Percentiles rank a stretch among this genome's conserved stretches.
Evolutionary conservation across 2,329 filamentous ascomycete species (phyloP).

Genomic region (Chaetothyriales sp.): DNA sequence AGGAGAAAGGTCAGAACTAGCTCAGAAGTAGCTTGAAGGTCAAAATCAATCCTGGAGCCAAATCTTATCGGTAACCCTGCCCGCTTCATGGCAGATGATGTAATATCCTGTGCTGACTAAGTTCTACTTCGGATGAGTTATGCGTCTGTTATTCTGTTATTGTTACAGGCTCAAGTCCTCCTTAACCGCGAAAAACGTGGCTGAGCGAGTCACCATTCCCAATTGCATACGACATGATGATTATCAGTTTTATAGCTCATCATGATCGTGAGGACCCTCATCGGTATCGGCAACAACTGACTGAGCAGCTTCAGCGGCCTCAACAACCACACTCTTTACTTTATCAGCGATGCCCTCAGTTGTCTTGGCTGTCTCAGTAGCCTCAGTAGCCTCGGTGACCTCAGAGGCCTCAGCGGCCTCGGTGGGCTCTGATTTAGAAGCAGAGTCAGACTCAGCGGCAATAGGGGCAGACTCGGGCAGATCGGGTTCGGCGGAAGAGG

Average conservation of each 20-base stretch:
- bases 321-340: slow-evolving; percentile 44
- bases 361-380: slow-evolving; percentile 12
- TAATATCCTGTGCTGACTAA: too few species aligned
- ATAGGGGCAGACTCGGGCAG: slow-evolving; percentile 18
- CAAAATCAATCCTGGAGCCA: not conserved
- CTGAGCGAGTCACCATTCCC: not conserved
- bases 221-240: not conserved
- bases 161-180: too few species aligned
- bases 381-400: slow-evolving; percentile 19
- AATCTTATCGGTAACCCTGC: too few species aligned
- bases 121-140: too few species aligned
- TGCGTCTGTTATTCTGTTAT: too few species aligned
- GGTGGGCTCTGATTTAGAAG: not conserved
- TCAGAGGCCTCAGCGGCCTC: slow-evolving; percentile 42
- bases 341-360: slow-evolving; percentile 52
- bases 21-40: not conserved
- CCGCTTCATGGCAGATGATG: too few species aligned
- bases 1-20: not conserved
- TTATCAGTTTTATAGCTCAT: slow-evolving; percentile 13
- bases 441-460: slow-evolving; percentile 9
- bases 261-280: slow-evolving; percentile 13
- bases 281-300: slow-evolving; percentile 14
- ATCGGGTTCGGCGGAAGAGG: slow-evolving; percentile 22
- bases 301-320: slow-evolving; percentile 25
- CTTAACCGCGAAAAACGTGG: not conserved